Evolutionary conservation across 345 rosid genomes (phyloP).

Genomic region (Brassica napus): DNA sequence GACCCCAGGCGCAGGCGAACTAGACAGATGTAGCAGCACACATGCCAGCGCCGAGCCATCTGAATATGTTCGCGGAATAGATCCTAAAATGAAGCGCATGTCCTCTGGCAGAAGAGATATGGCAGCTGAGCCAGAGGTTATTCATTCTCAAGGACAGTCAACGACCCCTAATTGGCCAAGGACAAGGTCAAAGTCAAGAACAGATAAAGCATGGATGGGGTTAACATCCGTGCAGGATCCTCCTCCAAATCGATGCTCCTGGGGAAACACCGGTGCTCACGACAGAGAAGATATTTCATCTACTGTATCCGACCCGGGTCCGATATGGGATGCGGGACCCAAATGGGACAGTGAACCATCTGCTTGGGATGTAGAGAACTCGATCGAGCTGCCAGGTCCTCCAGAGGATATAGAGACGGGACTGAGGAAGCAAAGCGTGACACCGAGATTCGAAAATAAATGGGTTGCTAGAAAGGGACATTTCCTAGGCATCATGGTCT

Average conservation of each 20-base stretch:
- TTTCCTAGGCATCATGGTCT: constrained; percentile 86
- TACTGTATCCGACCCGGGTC: constrained; percentile 95
- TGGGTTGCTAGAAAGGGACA: constrained; percentile 80
- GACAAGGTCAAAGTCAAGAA: constrained; percentile 91
- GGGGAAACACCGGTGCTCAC: constrained; percentile 74
- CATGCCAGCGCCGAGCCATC: constrained; percentile 92
- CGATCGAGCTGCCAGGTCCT: constrained; percentile 87
- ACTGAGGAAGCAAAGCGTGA: constrained; percentile 46
- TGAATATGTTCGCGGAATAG: constrained; percentile 90
- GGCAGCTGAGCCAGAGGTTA: constrained; percentile 78
- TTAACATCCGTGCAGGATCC: constrained; percentile 68
- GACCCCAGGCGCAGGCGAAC: constrained; percentile 83
- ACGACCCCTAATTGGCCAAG: constrained; percentile 94
- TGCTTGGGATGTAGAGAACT: constrained; percentile 78
- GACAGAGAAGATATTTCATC: constrained; percentile 97
- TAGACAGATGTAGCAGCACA: constrained; percentile 71
- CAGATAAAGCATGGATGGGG: constrained; percentile 90
- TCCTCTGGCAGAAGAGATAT: constrained; percentile 79
- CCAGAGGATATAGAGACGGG: constrained; percentile 70
- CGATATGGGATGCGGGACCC: constrained; percentile 98
- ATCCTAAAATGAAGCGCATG: constrained; percentile 82
- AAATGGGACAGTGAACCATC: constrained; percentile 80
- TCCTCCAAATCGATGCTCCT: constrained; percentile 64
- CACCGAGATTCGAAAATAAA: constrained; percentile 67
- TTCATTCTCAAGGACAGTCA: constrained; percentile 81